Evolutionary conservation across 2,329 filamentous ascomycete genomes (phyloP).

Genomic region (Plectosphaerella cucumerina): DNA sequence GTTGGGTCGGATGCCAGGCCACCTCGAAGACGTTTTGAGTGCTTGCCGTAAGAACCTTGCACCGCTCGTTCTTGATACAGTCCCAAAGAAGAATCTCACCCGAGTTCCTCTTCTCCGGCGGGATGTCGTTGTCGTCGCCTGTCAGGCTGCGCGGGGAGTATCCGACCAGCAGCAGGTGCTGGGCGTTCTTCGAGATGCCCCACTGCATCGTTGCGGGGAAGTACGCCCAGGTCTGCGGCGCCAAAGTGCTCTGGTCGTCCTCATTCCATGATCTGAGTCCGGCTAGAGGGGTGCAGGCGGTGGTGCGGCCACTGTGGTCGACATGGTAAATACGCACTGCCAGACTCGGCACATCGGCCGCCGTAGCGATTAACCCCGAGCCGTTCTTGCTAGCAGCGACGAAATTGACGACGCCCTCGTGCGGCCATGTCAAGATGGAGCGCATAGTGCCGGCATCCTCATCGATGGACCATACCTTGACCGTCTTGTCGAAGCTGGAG

Average conservation of each 20-base stretch:
- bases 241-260: constrained; percentile 24
- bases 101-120: constrained; percentile 50
- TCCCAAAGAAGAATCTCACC: constrained; percentile 61
- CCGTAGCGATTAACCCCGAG: constrained; percentile 51
- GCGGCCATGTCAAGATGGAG: constrained; percentile 46
- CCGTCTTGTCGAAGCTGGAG: constrained; percentile 57
- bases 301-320: constrained; percentile 26
- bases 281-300: constrained; percentile 33
- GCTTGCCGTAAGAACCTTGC: constrained; percentile 46
- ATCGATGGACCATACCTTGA: constrained; percentile 53
- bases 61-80: constrained; percentile 33
- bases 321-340: constrained; percentile 56
- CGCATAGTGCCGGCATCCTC: constrained; percentile 35
- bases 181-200: constrained; percentile 41
- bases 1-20: constrained; percentile 54
- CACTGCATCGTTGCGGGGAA: constrained; percentile 61
- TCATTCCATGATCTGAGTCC: constrained; percentile 25
- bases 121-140: constrained; percentile 53
- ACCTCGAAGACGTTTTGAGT: constrained; percentile 62
- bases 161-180: constrained; percentile 54
- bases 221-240: constrained; percentile 51
- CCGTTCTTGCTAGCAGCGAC: constrained; percentile 48
- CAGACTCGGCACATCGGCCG: constrained; percentile 47
- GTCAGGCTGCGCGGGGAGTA: constrained; percentile 56
- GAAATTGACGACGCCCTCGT: constrained; percentile 59